Conservation (phyloP, 1,284 basidiomycete genomes). For the Melanopsichium pennsylvanicum region DNA sequence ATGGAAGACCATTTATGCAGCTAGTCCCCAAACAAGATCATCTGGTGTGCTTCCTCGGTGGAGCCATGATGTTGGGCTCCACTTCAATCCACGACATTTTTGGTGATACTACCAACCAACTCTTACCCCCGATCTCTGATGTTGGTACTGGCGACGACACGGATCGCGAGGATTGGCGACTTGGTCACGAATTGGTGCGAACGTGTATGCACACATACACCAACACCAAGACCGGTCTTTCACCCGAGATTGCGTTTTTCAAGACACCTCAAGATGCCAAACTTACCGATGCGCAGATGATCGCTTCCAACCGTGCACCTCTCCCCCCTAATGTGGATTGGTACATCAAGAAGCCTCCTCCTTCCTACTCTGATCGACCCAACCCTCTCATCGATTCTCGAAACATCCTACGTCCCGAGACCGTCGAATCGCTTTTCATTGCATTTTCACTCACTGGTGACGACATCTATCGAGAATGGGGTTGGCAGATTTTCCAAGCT, state of each 20-base stretch:
- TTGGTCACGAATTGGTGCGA: slow-evolving; percentile 81
- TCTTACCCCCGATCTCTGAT: slow-evolving; percentile 42
- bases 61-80: slow-evolving; percentile 87
- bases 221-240: slow-evolving; percentile 75
- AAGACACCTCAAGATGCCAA: slow-evolving; percentile 30
- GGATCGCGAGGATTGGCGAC: slow-evolving; percentile 77
- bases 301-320: slow-evolving; percentile 15
- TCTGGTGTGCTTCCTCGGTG: slow-evolving; percentile 92
- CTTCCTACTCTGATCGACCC: slow-evolving; percentile 12
- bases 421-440: slow-evolving; percentile 89
- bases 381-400: slow-evolving; percentile 78
- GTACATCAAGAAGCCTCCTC: slow-evolving; percentile 59
- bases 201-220: slow-evolving; percentile 87
- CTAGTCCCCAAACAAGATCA: slow-evolving; percentile 90
- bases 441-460: slow-evolving; percentile 86
- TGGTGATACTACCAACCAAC: slow-evolving; percentile 18
- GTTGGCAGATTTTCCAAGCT: slow-evolving; percentile 89
- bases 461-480: slow-evolving; percentile 79
- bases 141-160: slow-evolving; percentile 72
- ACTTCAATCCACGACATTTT: slow-evolving; percentile 26
- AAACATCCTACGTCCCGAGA: slow-evolving; percentile 89
- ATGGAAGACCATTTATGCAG: slow-evolving; percentile 25
- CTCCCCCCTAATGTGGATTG: slow-evolving; percentile 50
- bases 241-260: slow-evolving; percentile 66
- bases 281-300: slow-evolving; percentile 18